Conservation (phyloP, 176 grass and related monocot genomes). For the Echinochloa phyllopogon region DNA sequence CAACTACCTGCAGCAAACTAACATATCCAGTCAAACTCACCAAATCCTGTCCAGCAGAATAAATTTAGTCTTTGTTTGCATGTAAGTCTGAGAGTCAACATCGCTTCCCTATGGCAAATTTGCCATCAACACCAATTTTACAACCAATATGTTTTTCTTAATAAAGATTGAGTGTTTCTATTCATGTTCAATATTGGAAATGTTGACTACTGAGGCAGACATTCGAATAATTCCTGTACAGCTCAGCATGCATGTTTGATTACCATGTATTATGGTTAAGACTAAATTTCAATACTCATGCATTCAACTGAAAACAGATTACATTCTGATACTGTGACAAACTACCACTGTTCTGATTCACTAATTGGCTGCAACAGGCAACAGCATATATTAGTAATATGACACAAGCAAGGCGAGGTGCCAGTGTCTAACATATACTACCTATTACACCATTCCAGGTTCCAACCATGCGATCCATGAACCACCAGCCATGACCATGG, state of each 20-base stretch:
- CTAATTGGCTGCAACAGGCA: neutral
- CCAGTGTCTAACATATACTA: neutral
- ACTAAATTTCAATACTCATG: neutral
- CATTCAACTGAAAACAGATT: neutral
- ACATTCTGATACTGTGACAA: neutral
- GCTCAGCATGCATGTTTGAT: neutral
- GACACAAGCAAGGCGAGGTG: neutral
- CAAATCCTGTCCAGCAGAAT: neutral
- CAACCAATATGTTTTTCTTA: neutral
- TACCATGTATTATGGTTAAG: neutral
- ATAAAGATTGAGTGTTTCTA: neutral
- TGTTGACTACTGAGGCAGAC: neutral
- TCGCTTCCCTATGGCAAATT: neutral
- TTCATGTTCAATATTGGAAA: neutral
- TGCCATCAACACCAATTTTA: neutral
- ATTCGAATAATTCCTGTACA: neutral
- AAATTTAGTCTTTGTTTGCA: neutral
- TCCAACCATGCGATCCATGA: neutral
- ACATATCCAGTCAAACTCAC: neutral
- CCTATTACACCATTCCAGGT: neutral
- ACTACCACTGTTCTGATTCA: neutral
- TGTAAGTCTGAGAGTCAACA: neutral
- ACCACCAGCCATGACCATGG: neutral
- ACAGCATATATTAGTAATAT: neutral
- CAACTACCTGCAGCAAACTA: neutral